phyloP scores from a whole-genome alignment of 73 alveolate genomes.

The Symbiodinium pilosum region DNA sequence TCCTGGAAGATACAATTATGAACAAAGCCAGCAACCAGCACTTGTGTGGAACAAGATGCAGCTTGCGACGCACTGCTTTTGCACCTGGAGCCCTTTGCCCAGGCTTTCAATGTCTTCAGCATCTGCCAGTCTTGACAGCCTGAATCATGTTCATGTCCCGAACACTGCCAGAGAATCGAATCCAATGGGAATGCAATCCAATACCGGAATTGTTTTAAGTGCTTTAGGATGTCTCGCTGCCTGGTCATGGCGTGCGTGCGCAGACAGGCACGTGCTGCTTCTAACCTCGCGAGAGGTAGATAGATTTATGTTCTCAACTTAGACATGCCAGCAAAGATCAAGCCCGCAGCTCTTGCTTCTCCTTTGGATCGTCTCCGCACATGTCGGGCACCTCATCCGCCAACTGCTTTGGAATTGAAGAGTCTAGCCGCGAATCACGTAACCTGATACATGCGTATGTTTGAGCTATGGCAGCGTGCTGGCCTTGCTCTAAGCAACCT shows the following conservation, averaged over 20 bases:
- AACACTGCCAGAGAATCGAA: too few relatives aligned
- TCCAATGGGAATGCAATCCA: too few relatives aligned
- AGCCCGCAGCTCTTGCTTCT: constrained; percentile 34
- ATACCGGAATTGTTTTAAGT: too few relatives aligned
- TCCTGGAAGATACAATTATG: neutral
- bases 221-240: neutral
- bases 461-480: too few relatives aligned
- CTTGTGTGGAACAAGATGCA: neutral
- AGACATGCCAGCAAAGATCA: neutral
- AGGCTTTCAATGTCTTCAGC: constrained; percentile 83
- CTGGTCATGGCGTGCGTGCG: constrained; percentile 62
- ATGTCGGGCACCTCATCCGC: constrained; percentile 45
- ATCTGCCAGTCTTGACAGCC: constrained; percentile 72
- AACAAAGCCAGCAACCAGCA: too few relatives aligned
- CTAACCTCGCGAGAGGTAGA: neutral
- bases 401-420: neutral
- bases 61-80: neutral
- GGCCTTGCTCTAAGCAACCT: too few relatives aligned
- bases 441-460: too few relatives aligned
- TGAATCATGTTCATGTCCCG: neutral
- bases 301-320: neutral
- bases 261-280: constrained; percentile 48
- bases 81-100: constrained; percentile 73
- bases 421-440: too few relatives aligned
- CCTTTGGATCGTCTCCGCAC: constrained; percentile 82